Percentiles rank a stretch among this genome's conserved stretches.
Conservation (phyloP, 208 protist genomes). For the Leishmania braziliensis region DNA sequence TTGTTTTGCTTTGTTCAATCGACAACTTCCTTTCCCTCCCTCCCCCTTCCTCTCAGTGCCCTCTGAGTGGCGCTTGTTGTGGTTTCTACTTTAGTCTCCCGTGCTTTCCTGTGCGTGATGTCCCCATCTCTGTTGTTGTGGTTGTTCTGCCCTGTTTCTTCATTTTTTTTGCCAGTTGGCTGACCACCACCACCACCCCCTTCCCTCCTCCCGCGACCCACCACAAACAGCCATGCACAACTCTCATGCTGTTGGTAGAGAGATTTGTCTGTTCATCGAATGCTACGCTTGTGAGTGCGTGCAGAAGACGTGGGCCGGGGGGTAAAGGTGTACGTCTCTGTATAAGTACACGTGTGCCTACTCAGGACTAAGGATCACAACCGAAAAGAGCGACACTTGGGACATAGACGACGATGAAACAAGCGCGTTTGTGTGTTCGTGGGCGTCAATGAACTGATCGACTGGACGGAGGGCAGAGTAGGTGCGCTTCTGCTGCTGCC, state of each 20-base stretch:
- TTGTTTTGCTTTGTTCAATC: too few relatives aligned
- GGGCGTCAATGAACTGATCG: not conserved
- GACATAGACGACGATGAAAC: not conserved
- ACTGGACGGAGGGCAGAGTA: not conserved
- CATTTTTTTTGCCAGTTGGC: not conserved
- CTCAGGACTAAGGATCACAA: not conserved
- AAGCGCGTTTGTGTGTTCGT: not conserved
- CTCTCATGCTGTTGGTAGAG: not conserved
- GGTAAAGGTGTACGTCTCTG: not conserved
- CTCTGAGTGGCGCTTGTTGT: not conserved
- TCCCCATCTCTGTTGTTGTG: not conserved
- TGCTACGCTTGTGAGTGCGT: not conserved
- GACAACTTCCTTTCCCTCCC: too few relatives aligned
- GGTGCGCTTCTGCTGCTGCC: not conserved
- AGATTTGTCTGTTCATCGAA: not conserved
- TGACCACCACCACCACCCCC: not conserved
- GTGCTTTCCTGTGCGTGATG: too few relatives aligned
- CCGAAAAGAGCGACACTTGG: not conserved
- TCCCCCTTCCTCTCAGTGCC: not conserved
- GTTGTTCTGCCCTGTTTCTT: not conserved
- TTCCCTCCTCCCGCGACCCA: not conserved
- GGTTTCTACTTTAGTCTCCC: too few relatives aligned
- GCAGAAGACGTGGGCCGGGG: not conserved
- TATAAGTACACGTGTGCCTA: not conserved
- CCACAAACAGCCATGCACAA: not conserved